Evolutionary conservation across 2,329 filamentous ascomycete genomes (phyloP), one percentile per base, ranked within the genome.

Genomic region (Fusarium coffeatum): DNA sequence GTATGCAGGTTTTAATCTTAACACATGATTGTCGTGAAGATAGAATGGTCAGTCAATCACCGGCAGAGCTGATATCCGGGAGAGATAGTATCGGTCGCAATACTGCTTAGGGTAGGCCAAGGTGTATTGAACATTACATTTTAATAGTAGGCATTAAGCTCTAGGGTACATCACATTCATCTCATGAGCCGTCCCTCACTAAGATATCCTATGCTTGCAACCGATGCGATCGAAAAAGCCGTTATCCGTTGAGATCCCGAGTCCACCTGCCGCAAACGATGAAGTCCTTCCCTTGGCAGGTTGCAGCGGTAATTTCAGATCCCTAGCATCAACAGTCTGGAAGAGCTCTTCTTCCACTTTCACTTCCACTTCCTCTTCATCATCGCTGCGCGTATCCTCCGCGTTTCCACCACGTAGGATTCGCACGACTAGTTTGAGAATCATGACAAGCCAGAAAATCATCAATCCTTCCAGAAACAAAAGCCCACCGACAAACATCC

Each of bases 401-500:
- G 95, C 94, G 28, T 88, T 85, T 32, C 85, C 87, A 22, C 95
- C 94, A 60, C 91, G 85, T 15, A 94, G 93, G 1, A 99, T 92
- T 55, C 90, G 88, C 28, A 94, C 80, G 70, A 71, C 64, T 4
- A 70, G 16, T 2, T 65, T 71, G 20, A 54, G 43, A 0, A 98
- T 97, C 89, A 97, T 92, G 66, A 84, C 85, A 75, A 98, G 97
- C 96, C 96, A 98, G 64, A 93, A 85, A 23, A 97, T 82, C 43
- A 92, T 94, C 42, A 99, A 86, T 18, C 85, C 83, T 79, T 98
- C 93, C 11, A 99, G 84, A 23, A 90, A 87, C 6, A 97, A 82
- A 2, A 99, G 88, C 28, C 93, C 86, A 8, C 86, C 84, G n/a
- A 98, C 82, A 82, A 98, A 98, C 7, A 86, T 83, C 85, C 88